phyloP scores from a whole-genome alignment of 441 rosid species.

The Flueggea neowawraea region DNA sequence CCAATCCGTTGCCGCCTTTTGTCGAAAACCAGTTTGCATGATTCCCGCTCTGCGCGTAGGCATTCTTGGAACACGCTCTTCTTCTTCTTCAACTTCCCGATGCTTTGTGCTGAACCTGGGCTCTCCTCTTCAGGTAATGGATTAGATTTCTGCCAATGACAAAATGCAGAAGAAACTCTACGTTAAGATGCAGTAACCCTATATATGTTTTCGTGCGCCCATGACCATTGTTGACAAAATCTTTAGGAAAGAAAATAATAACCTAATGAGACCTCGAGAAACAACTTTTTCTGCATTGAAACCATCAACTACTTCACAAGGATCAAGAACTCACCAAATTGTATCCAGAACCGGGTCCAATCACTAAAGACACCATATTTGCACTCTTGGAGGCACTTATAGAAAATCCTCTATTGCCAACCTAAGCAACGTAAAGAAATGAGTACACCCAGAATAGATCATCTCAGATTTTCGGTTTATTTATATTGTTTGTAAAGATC shows the following conservation, averaged over 20 bases:
- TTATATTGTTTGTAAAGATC: background rate
- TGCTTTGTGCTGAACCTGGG: slow-evolving; percentile 20
- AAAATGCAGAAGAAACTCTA: slow-evolving; percentile 2
- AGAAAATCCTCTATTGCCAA: slow-evolving; percentile 72
- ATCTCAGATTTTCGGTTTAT: background rate
- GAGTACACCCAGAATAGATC: background rate
- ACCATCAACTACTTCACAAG: background rate
- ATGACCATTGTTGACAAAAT: background rate
- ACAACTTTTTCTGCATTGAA: background rate
- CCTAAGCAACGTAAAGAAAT: slow-evolving; percentile 29
- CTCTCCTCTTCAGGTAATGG: slow-evolving; percentile 53
- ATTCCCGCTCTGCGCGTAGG: slow-evolving; percentile 79
- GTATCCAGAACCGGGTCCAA: slow-evolving; percentile 96
- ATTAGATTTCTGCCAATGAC: slow-evolving; percentile 59
- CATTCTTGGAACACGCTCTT: slow-evolving; percentile 70
- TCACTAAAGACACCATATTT: slow-evolving; percentile 55
- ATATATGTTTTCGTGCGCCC: too few species aligned
- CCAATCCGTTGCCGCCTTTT: slow-evolving; percentile 60
- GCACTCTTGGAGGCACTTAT: slow-evolving; percentile 68
- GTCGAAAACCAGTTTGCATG: slow-evolving; percentile 84
- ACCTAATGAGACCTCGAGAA: too few species aligned
- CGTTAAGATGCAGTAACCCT: too few species aligned
- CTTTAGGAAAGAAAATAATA: too few species aligned
- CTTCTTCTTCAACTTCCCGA: slow-evolving; percentile 37
- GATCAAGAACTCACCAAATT: slow-evolving; percentile 57